phyloP scores from a whole-genome alignment of 2,329 filamentous ascomycete genomes.

The Clonostachys sp. region DNA sequence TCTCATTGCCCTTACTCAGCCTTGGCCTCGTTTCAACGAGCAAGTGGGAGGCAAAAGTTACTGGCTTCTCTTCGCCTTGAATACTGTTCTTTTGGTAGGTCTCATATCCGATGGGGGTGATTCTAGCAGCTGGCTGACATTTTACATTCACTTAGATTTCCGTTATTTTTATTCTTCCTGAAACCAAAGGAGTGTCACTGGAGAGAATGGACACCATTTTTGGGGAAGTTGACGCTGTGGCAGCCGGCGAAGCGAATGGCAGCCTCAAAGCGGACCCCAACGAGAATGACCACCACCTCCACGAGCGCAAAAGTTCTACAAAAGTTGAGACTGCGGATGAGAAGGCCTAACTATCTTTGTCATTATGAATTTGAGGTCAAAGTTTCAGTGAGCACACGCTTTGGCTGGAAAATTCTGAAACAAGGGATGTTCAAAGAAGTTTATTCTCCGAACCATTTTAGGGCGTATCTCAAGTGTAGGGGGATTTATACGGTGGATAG shows the following conservation, averaged over 20 bases:
- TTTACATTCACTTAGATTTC: background rate
- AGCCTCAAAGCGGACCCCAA: background rate
- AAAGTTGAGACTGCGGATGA: background rate
- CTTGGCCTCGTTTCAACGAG: background rate
- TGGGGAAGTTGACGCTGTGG: background rate
- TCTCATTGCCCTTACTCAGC: background rate
- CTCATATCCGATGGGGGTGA: background rate
- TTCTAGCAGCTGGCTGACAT: no score
- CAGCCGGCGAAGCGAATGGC: background rate
- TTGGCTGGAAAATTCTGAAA: no score
- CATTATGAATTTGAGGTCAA: no score
- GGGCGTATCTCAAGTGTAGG: no score
- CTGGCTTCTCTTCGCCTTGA: background rate
- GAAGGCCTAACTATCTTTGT: background rate
- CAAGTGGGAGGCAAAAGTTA: background rate
- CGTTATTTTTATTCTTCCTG: background rate
- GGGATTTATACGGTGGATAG: no score
- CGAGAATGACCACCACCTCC: background rate
- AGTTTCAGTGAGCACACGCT: no score
- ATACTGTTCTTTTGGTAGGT: background rate
- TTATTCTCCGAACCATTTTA: no score
- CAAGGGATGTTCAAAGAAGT: no score
- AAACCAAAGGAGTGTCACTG: background rate
- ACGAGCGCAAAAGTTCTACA: background rate
- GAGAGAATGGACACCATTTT: background rate